Base-by-base conservation (phyloP, 2,329 filamentous ascomycete species). In the Aureobasidium sp. region DNA sequence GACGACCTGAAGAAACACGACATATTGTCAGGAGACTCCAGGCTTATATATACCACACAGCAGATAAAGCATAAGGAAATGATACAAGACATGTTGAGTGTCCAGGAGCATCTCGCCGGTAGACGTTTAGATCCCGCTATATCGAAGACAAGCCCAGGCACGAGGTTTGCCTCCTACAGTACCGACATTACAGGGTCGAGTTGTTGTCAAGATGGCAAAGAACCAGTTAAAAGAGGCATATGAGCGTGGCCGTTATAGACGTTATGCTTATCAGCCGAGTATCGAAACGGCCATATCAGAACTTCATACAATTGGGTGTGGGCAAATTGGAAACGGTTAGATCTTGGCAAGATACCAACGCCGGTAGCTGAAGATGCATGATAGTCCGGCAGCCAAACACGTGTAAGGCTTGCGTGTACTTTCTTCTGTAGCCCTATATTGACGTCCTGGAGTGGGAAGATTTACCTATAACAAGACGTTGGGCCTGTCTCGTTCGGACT, bases 281-380 rank as follows among this genome's bases (percentile, higher is more conserved):
- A 58, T 58, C 54, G 54, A 58, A 58, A 58, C 54, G 54, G 42
- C 42, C 54, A 58, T 58, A 58, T 58, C 41, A 47, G 39, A 58
- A 47, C 21, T 37, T 25, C 54, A 58, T 32, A 25, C 54, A 47
- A 45, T 34, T 45, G 27, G 16, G 39, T 30, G 53, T n/a, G 41
- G 42, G 32, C 42, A 48, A 37, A 58, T 48, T 48, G 42, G 13
- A 39, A 58, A 58, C 41, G 41, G 42, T 48, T 9, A 30, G 42
- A 5, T 27, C 42, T 48, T 47, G 54, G 54, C 42, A 48, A 15
- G 10, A 58, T 30, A 25, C 42, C 30, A 58, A 39, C 54, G 42
- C 37, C 54, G 30, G 42, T 29, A 29, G 54, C 27, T 47, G 29
- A 34, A 45, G n/a, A 11, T 45, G n/a, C 13, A 25, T 54, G n/a